Conservation (phyloP, 208 protist species). For the Trypanosoma scelopori region DNA sequence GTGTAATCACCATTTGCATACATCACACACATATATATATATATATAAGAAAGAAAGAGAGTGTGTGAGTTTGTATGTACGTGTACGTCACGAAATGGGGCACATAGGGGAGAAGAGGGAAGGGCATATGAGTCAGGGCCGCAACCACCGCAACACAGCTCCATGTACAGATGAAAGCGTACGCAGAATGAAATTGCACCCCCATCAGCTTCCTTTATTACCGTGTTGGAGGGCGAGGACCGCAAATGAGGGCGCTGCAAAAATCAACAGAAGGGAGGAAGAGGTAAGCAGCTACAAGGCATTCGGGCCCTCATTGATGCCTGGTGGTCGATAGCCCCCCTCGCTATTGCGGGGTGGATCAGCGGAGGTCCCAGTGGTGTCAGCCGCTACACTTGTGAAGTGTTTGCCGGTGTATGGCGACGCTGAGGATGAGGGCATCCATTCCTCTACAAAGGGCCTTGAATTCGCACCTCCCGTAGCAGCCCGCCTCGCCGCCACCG, state of each 20-base stretch:
- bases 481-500: not conserved
- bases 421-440: too few relatives aligned
- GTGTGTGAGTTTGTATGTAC: not conserved
- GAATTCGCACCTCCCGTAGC: not conserved
- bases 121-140: too few relatives aligned
- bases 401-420: not conserved
- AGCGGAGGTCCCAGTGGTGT: not conserved
- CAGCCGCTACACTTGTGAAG: not conserved
- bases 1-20: too few relatives aligned
- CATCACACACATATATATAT: not conserved
- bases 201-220: too few relatives aligned
- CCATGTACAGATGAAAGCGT: too few relatives aligned
- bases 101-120: too few relatives aligned
- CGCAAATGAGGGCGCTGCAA: too few relatives aligned
- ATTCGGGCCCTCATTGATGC: slow-evolving; percentile 25
- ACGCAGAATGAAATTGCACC: too few relatives aligned
- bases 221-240: too few relatives aligned
- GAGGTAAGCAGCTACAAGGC: slow-evolving; percentile 16
- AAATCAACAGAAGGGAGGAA: too few relatives aligned
- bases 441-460: not conserved
- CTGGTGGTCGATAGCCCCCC: slow-evolving; percentile 10
- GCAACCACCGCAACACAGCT: too few relatives aligned
- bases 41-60: slow-evolving; percentile 3
- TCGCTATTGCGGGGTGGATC: not conserved
- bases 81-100: not conserved